Evolutionary conservation across 495 filamentous ascomycete genomes (phyloP).

Genomic region (Cryomyces minteri): DNA sequence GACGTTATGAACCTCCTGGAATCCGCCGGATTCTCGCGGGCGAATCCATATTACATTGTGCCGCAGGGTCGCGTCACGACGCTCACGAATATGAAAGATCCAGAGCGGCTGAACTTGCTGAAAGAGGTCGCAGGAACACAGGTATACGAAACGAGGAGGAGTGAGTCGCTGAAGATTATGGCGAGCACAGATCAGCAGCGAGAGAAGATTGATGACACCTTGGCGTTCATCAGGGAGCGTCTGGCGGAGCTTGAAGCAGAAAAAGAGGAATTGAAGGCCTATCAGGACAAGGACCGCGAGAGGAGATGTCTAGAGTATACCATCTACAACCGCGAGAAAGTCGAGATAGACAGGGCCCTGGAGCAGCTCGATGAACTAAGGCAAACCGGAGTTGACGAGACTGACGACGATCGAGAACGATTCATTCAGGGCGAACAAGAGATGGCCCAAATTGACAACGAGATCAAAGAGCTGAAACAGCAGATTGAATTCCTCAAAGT

Average conservation of each 20-base stretch:
- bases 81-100: conserved; percentile 96
- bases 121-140: conserved; percentile 97
- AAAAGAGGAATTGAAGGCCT: conserved; percentile 83
- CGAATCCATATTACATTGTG: conserved; percentile 98
- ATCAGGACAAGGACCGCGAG: conserved; percentile 89
- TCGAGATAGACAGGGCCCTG: conserved; percentile 53
- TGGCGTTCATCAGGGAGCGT: conserved; percentile 80
- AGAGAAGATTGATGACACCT: conserved; percentile 77
- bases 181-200: conserved; percentile 88
- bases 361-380: conserved; percentile 70
- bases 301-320: conserved; percentile 85
- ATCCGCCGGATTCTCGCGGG: conserved; percentile 87
- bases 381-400: conserved; percentile 62
- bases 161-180: conserved; percentile 93
- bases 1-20: conserved; percentile 95
- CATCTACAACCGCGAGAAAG: conserved; percentile 77
- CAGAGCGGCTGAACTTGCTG: conserved; percentile 66
- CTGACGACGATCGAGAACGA: conserved; percentile 58
- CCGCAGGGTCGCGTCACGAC: conserved; percentile 91
- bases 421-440: conserved; percentile 70
- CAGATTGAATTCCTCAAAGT: conserved; percentile 71
- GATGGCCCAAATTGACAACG: conserved; percentile 53
- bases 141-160: conserved; percentile 79
- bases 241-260: conserved; percentile 86
- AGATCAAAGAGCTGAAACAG: conserved; percentile 61